These are phyloP conservation scores for Striga hermonthica DNA, from an alignment of 305 asterid species.

Conservation along the genomic window DNA sequence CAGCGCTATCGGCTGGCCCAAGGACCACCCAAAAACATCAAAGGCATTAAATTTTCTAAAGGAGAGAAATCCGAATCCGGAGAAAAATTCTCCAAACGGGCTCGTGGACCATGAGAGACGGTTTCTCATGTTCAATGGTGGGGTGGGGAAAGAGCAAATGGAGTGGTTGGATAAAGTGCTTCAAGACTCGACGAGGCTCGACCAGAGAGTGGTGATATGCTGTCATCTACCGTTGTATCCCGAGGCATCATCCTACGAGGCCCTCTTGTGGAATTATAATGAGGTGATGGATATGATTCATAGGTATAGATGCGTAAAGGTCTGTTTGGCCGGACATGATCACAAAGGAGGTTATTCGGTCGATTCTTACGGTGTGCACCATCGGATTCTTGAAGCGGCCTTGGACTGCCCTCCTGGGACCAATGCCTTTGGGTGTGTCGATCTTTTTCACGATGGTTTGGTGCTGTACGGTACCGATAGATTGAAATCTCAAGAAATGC, in stretches of 20 bases:
- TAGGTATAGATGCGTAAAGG: slow-evolving; percentile 66
- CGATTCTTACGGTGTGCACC: slow-evolving; percentile 73
- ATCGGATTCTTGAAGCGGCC: slow-evolving; percentile 82
- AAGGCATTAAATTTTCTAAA: slow-evolving; percentile 51
- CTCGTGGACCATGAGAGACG: slow-evolving; percentile 64
- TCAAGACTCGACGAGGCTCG: slow-evolving; percentile 49
- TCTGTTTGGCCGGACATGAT: slow-evolving; percentile 76
- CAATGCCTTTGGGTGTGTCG: slow-evolving; percentile 61
- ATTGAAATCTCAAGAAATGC: slow-evolving; percentile 63
- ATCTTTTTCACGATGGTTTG: slow-evolving; percentile 61
- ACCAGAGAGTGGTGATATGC: slow-evolving; percentile 70
- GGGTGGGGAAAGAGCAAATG: slow-evolving; percentile 67
- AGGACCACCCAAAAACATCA: slow-evolving; percentile 56
- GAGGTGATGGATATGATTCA: slow-evolving; percentile 83
- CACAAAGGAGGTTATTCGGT: slow-evolving; percentile 77
- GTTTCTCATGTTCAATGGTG: slow-evolving; percentile 90
- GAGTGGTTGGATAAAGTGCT: slow-evolving; percentile 72
- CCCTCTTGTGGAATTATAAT: slow-evolving; percentile 70
- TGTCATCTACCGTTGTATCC: slow-evolving; percentile 78
- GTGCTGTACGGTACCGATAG: slow-evolving; percentile 57
- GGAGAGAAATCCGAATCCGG: slow-evolving; percentile 69
- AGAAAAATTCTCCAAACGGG: slow-evolving; percentile 75
- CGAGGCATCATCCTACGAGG: slow-evolving; percentile 56
- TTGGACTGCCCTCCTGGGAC: slow-evolving; percentile 87
- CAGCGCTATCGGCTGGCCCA: slow-evolving; percentile 85